These are phyloP conservation scores for Mycena sanguinolenta DNA, from an alignment of 768 basidiomycete species.

Conservation along the genomic window DNA sequence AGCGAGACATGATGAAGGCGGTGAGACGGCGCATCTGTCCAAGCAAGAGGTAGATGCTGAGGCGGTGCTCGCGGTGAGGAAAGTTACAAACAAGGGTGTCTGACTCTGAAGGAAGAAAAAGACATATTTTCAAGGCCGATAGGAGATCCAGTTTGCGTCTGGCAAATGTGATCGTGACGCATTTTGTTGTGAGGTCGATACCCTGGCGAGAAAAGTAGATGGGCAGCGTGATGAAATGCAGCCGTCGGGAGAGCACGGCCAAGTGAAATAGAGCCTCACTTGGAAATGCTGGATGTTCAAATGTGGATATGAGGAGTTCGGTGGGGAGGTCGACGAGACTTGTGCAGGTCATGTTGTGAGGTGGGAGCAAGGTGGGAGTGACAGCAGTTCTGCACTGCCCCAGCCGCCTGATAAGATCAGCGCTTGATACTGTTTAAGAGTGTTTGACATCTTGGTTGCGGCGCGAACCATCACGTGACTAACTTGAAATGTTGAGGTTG, in stretches of 20 bases:
- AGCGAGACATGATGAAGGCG: constrained; percentile 3
- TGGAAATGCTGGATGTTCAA: not conserved
- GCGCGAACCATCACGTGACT: too few species aligned
- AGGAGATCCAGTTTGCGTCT: not conserved
- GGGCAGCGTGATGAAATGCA: constrained; percentile 5
- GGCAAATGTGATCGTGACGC: not conserved
- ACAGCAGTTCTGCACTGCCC: too few species aligned
- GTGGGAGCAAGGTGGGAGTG: too few species aligned
- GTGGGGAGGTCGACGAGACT: constrained; percentile 7
- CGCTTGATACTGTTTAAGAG: too few species aligned
- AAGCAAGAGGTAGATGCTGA: not conserved
- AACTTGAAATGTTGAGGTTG: too few species aligned
- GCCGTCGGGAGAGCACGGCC: constrained; percentile 1
- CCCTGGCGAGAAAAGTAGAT: constrained; percentile 9
- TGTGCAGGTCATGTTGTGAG: too few species aligned
- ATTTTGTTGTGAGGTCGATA: not conserved
- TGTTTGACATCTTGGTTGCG: too few species aligned
- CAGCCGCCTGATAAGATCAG: too few species aligned
- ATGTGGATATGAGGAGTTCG: not conserved
- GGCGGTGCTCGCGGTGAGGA: not conserved
- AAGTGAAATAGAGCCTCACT: not conserved
- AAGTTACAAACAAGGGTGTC: constrained; percentile 2
- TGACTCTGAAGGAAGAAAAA: not conserved
- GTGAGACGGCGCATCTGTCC: not conserved
- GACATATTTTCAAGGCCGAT: not conserved